A percentile compares a stretch with the other conserved stretches of the same genome.
Conservation (phyloP, 768 basidiomycete genomes). For the Podaxis sp. region DNA sequence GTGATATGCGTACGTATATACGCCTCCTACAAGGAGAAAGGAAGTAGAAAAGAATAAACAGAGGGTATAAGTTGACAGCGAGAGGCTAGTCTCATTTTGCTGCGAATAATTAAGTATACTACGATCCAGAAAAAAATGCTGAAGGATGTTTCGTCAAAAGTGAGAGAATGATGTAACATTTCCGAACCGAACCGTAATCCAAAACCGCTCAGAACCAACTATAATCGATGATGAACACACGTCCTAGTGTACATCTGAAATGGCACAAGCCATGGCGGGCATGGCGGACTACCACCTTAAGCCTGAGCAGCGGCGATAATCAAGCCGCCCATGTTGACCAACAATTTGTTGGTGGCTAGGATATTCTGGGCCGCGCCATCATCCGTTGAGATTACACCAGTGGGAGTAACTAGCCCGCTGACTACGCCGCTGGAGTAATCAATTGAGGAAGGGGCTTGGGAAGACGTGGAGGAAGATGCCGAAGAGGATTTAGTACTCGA, state of each 20-base stretch:
- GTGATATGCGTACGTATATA: too few relatives aligned
- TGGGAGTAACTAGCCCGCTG: conserved; percentile 13
- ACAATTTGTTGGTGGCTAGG: conserved; percentile 27
- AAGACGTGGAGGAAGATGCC: conserved; percentile 11
- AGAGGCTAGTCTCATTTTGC: conserved; percentile 1
- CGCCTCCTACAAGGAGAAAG: not conserved
- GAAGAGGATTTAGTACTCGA: conserved; percentile 16
- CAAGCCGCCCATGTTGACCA: conserved; percentile 34
- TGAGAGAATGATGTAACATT: not conserved
- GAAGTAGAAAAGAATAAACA: not conserved
- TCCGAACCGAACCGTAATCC: not conserved
- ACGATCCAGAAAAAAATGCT: not conserved
- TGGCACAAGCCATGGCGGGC: not conserved
- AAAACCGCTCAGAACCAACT: not conserved
- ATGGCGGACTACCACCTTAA: not conserved
- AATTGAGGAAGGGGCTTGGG: conserved; percentile 3
- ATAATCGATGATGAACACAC: not conserved
- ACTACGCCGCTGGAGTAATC: not conserved
- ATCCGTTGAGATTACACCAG: conserved; percentile 24
- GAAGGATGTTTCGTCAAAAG: not conserved
- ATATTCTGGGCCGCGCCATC: conserved; percentile 27
- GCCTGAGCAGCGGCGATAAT: conserved; percentile 26
- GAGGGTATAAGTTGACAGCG: conserved; percentile 7
- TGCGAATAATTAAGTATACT: not conserved
- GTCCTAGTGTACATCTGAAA: not conserved